Conservation (phyloP, 2,329 filamentous ascomycete species). For the Macrophomina phaseolina region DNA sequence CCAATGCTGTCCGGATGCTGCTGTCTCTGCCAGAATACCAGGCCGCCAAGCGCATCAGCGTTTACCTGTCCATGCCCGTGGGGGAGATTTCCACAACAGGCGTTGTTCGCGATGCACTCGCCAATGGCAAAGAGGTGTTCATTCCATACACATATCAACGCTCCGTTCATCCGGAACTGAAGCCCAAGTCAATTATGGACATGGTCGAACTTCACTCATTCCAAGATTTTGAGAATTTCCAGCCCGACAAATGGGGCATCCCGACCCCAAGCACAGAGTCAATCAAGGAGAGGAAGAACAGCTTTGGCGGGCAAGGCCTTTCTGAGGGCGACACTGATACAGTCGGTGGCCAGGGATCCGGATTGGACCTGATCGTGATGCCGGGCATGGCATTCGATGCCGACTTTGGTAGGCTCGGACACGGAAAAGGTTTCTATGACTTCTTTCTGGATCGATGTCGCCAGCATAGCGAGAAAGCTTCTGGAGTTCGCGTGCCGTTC, state of each 20-base stretch:
- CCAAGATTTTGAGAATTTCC: slow-evolving; percentile 77
- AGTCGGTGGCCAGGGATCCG: slow-evolving; percentile 37
- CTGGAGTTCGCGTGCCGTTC: slow-evolving; percentile 57
- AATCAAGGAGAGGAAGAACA: slow-evolving; percentile 70
- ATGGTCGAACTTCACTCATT: slow-evolving; percentile 82
- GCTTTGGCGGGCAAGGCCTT: slow-evolving; percentile 69
- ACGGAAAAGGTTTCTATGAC: slow-evolving; percentile 98
- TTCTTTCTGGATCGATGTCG: slow-evolving; percentile 82
- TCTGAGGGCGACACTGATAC: slow-evolving; percentile 44
- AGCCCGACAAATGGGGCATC: slow-evolving; percentile 89
- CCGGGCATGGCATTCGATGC: slow-evolving; percentile 92
- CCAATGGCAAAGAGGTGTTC: slow-evolving; percentile 81
- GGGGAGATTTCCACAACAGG: slow-evolving; percentile 83
- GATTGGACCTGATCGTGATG: slow-evolving; percentile 85
- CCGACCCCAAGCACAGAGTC: slow-evolving; percentile 77
- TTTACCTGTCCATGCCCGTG: slow-evolving; percentile 92
- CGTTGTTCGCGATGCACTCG: slow-evolving; percentile 82
- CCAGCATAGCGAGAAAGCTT: slow-evolving; percentile 43
- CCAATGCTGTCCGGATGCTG: slow-evolving; percentile 67
- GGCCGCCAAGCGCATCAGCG: slow-evolving; percentile 74
- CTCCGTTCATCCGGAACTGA: slow-evolving; percentile 36
- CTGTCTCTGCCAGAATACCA: slow-evolving; percentile 74
- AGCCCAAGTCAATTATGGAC: slow-evolving; percentile 81
- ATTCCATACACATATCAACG: slow-evolving; percentile 79
- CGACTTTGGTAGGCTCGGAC: slow-evolving; percentile 77